Conservation (phyloP, 371 early-diverging fungal genomes). For the Syncephalis plumigaleata region DNA sequence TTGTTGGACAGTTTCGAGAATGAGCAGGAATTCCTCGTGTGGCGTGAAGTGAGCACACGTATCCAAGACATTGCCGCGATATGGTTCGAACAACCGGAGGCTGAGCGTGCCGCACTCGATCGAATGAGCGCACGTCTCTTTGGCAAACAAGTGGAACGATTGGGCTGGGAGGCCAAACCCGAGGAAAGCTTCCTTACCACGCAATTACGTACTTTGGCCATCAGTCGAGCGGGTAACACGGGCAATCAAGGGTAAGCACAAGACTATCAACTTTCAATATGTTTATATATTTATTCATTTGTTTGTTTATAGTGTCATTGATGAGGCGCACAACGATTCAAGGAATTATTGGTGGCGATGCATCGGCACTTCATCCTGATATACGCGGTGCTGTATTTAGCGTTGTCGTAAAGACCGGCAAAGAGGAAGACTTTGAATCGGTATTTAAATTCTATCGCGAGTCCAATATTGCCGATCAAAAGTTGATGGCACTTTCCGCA, state of each 20-base stretch:
- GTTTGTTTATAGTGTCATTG: constrained; percentile 10
- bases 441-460: constrained; percentile 56
- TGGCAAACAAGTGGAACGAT: constrained; percentile 17
- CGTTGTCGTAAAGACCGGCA: constrained; percentile 51
- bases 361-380: constrained; percentile 60
- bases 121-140: constrained; percentile 25
- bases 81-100: constrained; percentile 26
- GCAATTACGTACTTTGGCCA: constrained; percentile 22
- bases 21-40: constrained; percentile 50
- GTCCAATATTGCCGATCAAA: constrained; percentile 48
- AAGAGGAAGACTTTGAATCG: constrained; percentile 53
- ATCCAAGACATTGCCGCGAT: constrained; percentile 18
- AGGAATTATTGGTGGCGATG: constrained; percentile 25
- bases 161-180: constrained; percentile 35
- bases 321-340: constrained; percentile 41
- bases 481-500: constrained; percentile 51
- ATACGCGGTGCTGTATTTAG: constrained; percentile 63
- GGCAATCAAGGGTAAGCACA: constrained; percentile 10
- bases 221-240: constrained; percentile 22
- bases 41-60: constrained; percentile 24
- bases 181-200: constrained; percentile 22
- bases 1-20: constrained; percentile 33
- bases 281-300: neutral
- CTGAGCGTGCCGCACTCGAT: constrained; percentile 17
- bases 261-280: neutral